A percentile compares a stretch with the other conserved stretches of the same genome.
These are phyloP conservation scores for Microdochium bolleyi DNA, from an alignment of 2,329 filamentous ascomycete species.

Conservation along the genomic window DNA sequence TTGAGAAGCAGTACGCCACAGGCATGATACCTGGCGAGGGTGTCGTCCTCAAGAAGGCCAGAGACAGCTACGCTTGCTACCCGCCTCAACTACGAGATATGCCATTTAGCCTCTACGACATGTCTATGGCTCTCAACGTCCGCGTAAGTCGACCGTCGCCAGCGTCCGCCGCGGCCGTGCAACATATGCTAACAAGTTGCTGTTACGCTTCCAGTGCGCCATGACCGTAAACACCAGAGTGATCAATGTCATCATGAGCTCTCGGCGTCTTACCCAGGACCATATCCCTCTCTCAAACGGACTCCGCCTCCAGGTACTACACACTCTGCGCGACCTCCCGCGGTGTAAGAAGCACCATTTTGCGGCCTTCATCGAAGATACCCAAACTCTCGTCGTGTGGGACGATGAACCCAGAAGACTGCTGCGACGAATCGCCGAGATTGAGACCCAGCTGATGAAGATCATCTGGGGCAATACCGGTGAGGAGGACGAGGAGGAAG, in stretches of 20 bases:
- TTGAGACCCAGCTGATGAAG: conserved; percentile 45
- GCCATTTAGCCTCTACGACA: conserved; percentile 24
- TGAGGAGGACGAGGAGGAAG: conserved; percentile 27
- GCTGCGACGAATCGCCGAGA: conserved; percentile 38
- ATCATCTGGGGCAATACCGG: conserved; percentile 47
- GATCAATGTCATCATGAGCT: conserved; percentile 48
- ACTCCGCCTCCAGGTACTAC: conserved; percentile 54
- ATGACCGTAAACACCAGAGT: conserved; percentile 61
- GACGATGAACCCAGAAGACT: conserved; percentile 52
- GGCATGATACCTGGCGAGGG: conserved; percentile 27
- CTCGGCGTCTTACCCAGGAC: conserved; percentile 33
- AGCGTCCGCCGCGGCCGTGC: no score
- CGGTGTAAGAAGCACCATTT: conserved; percentile 57
- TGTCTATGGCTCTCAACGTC: conserved; percentile 29
- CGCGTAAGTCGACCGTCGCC: no score
- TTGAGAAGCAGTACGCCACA: conserved; percentile 36
- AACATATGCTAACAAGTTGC: neutral
- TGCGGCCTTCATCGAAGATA: conserved; percentile 54
- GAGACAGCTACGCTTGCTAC: conserved; percentile 28
- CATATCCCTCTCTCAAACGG: conserved; percentile 52
- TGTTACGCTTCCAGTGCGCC: conserved; percentile 38
- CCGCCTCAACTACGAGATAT: conserved; percentile 27
- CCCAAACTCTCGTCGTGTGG: conserved; percentile 54
- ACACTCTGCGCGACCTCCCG: conserved; percentile 46
- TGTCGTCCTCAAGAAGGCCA: conserved; percentile 29